A percentile compares a stretch with the other conserved stretches of the same genome.
These are phyloP conservation scores for Neurospora sp. DNA, from an alignment of 495 filamentous ascomycete genomes.

Conservation along the genomic window DNA sequence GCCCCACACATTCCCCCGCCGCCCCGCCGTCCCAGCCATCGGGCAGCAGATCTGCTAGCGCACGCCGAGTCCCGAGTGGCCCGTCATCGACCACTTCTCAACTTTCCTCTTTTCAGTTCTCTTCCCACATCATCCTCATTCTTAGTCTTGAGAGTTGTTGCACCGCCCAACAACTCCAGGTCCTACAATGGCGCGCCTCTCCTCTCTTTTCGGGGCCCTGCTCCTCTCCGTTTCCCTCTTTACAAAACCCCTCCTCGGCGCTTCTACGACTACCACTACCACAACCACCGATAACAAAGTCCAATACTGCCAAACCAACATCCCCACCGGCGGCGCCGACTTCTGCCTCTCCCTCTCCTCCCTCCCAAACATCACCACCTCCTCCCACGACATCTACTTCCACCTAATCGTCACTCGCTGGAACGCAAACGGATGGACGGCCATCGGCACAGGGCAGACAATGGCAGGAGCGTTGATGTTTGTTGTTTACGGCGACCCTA, in stretches of 20 bases:
- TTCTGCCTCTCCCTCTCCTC: conserved; percentile 17
- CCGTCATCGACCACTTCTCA: background rate
- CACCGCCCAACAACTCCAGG: background rate
- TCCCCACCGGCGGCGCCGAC: conserved; percentile 10
- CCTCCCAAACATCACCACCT: conserved; percentile 13
- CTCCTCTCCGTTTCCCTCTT: background rate
- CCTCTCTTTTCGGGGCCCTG: background rate
- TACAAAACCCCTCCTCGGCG: background rate
- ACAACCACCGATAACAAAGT: background rate
- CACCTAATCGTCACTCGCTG: conserved; percentile 10
- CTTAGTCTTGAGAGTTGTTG: background rate
- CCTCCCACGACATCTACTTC: conserved; percentile 14
- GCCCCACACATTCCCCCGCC: background rate
- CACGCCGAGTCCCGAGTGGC: background rate
- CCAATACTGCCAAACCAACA: conserved; percentile 20
- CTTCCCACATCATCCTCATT: background rate
- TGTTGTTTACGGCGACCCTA: conserved; percentile 22
- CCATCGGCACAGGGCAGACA: conserved; percentile 17
- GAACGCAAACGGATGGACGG: conserved; percentile 17
- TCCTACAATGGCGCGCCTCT: background rate
- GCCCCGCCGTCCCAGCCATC: background rate
- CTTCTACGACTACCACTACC: background rate
- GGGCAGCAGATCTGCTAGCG: background rate
- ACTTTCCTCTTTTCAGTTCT: background rate
- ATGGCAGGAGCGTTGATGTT: conserved; percentile 24